Conservation (phyloP, 805 yeast species). For the Helenozyma baotianmanensis region DNA sequence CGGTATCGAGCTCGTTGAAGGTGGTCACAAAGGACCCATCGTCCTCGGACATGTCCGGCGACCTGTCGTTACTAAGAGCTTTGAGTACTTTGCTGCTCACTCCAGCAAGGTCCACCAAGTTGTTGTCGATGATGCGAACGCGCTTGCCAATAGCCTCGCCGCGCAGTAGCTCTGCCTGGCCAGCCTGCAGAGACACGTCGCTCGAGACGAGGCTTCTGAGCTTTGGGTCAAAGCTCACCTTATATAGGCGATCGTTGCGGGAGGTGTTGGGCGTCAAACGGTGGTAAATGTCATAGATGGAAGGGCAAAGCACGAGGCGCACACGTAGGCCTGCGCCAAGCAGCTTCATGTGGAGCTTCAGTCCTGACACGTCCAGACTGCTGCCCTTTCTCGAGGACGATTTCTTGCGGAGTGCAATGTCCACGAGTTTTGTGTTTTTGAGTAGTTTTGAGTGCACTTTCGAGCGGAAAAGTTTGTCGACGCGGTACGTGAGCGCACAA, state of each 20-base stretch:
- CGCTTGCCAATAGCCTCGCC: conserved; percentile 19
- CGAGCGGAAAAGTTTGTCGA: conserved; percentile 10
- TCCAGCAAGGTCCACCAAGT: conserved; percentile 33
- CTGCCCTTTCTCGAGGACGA: conserved; percentile 15
- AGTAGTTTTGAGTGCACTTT: conserved; percentile 14
- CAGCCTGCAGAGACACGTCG: too few species aligned
- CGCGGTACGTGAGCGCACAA: too few species aligned
- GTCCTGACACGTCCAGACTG: conserved; percentile 10
- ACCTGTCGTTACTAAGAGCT: conserved; percentile 18
- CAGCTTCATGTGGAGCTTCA: conserved; percentile 38
- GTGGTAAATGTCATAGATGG: conserved; percentile 40
- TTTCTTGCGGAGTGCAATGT: conserved; percentile 33
- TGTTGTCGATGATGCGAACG: conserved; percentile 36
- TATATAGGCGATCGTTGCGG: conserved; percentile 14
- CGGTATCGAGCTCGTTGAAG: conserved; percentile 43
- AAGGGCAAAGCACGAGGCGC: conserved; percentile 43
- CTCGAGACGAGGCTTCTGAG: too few species aligned
- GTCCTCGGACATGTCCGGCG: conserved; percentile 6
- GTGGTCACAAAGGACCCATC: conserved; percentile 22
- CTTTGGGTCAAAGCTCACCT: conserved; percentile 2
- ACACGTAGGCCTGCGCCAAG: conserved; percentile 50
- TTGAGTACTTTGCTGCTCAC: conserved; percentile 35
- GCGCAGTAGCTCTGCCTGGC: conserved; percentile 1
- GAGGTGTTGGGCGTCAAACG: conserved; percentile 34
- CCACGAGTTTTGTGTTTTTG: conserved; percentile 17